Percentiles rank a stretch among this genome's conserved stretches.
Conservation (phyloP, 495 filamentous ascomycete species). For the Margaritispora aquatica region DNA sequence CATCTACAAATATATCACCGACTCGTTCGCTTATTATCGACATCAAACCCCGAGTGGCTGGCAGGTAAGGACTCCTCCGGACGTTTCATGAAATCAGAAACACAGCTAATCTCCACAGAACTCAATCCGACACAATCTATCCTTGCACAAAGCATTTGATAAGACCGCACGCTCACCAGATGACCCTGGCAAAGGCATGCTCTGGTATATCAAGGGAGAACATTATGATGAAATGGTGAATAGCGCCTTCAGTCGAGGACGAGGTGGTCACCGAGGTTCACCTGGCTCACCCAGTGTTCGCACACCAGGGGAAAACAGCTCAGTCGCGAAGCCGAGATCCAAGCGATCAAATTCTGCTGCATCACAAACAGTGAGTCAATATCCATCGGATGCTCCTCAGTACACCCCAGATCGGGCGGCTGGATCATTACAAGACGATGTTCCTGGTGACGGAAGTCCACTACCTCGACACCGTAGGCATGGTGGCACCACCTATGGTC, state of each 20-base stretch:
- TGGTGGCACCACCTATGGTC: conserved; percentile 42
- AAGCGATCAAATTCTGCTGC: conserved; percentile 41
- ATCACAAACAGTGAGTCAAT: conserved; percentile 40
- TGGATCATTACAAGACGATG: conserved; percentile 41
- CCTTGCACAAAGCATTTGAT: conserved; percentile 84
- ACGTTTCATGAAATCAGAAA: background rate
- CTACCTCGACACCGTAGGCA: conserved; percentile 42
- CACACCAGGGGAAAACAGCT: background rate
- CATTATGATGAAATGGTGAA: conserved; percentile 64
- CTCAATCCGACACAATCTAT: conserved; percentile 93
- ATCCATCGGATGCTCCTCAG: conserved; percentile 35
- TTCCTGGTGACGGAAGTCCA: conserved; percentile 45
- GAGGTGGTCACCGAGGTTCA: conserved; percentile 51
- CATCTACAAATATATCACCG: conserved; percentile 89
- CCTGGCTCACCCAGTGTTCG: conserved; percentile 45
- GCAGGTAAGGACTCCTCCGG: conserved; percentile 57
- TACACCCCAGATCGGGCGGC: conserved; percentile 54
- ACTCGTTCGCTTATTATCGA: conserved; percentile 85
- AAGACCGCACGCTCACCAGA: conserved; percentile 88
- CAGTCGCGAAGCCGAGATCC: conserved; percentile 36
- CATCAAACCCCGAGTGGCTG: conserved; percentile 69
- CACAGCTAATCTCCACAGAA: conserved; percentile 48
- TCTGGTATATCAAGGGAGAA: conserved; percentile 85
- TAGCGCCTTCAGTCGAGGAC: conserved; percentile 41
- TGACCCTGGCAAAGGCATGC: conserved; percentile 98